Evolutionary conservation across 177 flowering plant species (phyloP).

Genomic region (Vitis hybrid): DNA sequence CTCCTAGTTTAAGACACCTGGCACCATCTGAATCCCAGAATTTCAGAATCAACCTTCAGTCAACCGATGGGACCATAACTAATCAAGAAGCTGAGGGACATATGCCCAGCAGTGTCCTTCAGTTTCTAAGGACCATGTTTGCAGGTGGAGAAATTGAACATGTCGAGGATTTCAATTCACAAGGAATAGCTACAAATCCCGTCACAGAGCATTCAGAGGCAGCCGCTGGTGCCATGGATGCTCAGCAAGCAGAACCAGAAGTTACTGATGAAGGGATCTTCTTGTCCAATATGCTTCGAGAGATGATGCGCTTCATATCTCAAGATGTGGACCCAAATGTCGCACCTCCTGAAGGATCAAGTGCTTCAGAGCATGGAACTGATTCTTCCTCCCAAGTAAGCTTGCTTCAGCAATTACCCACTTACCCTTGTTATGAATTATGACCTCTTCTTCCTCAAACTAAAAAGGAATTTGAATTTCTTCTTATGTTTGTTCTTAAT

Average conservation of each 20-base stretch:
- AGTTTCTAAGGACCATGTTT: constrained; percentile 45
- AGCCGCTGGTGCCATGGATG: constrained; percentile 18
- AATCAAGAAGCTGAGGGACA: constrained; percentile 33
- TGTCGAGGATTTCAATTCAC: constrained; percentile 21
- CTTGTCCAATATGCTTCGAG: constrained; percentile 60
- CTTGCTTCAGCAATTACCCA: background rate
- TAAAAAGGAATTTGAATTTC: background rate
- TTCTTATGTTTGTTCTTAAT: background rate
- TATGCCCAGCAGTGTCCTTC: constrained; percentile 35
- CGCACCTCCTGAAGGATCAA: constrained; percentile 22
- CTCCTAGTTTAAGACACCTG: constrained; percentile 18
- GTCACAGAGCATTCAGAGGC: constrained; percentile 20
- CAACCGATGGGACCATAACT: constrained; percentile 31
- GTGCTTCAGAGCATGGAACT: constrained; percentile 21
- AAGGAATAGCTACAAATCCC: constrained; percentile 17
- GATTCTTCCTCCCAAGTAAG: constrained; percentile 32
- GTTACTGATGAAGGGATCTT: constrained; percentile 53
- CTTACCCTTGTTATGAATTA: background rate
- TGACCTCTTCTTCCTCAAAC: background rate
- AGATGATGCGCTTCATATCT: constrained; percentile 64
- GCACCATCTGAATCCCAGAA: constrained; percentile 18
- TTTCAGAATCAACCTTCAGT: constrained; percentile 20
- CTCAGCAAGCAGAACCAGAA: constrained; percentile 30
- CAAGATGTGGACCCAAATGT: constrained; percentile 23
- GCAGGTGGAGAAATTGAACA: constrained; percentile 40